These are phyloP conservation scores for Halenospora varia DNA, from an alignment of 495 filamentous ascomycete species.

Conservation along the genomic window DNA sequence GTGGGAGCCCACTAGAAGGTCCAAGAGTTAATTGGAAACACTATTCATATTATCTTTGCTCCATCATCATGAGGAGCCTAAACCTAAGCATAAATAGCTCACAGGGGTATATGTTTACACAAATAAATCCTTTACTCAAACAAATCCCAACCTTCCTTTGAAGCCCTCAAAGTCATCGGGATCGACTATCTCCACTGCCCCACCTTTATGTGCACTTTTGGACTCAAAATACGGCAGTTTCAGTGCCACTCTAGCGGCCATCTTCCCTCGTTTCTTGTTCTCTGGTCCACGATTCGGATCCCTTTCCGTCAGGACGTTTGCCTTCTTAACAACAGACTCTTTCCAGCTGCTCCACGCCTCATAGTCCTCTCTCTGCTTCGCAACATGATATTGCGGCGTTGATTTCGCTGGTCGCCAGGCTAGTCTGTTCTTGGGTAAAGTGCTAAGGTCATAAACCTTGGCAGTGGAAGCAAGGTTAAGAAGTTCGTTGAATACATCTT, in stretches of 20 bases:
- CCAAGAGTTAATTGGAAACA: too few relatives aligned
- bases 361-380: constrained; percentile 56
- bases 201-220: constrained; percentile 23
- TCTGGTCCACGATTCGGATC: constrained; percentile 18
- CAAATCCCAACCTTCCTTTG: constrained; percentile 29
- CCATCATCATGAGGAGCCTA: not conserved
- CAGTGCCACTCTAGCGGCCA: constrained; percentile 45
- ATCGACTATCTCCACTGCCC: constrained; percentile 31
- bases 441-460: constrained; percentile 50
- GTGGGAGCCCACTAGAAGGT: too few relatives aligned
- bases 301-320: constrained; percentile 28
- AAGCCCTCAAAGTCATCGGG: constrained; percentile 35
- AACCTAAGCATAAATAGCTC: not conserved
- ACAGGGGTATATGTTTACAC: constrained; percentile 16
- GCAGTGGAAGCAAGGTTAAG: constrained; percentile 61
- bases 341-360: constrained; percentile 59
- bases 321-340: constrained; percentile 45
- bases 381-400: constrained; percentile 55
- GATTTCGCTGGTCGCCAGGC: constrained; percentile 57
- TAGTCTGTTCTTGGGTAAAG: constrained; percentile 47
- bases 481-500: constrained; percentile 67
- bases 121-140: constrained; percentile 5
- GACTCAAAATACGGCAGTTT: constrained; percentile 36
- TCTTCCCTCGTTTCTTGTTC: constrained; percentile 29
- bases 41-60: too few relatives aligned